Conservation (phyloP, 129 eudicot species). For the Chrysanthemum seticuspe region DNA sequence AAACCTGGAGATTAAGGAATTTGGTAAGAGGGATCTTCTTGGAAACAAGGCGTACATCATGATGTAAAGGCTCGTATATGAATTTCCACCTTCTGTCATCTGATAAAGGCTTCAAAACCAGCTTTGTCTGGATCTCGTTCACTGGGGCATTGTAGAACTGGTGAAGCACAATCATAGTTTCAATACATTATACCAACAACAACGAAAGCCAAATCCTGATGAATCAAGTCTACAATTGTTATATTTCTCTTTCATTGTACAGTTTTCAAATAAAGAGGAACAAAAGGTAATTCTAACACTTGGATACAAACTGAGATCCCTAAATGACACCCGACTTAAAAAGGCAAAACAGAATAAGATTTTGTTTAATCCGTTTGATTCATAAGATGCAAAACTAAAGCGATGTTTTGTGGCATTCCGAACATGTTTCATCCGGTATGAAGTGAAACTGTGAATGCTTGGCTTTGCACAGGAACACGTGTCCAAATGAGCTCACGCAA, state of each 20-base stretch:
- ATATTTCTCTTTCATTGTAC: not conserved
- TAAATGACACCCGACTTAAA: not conserved
- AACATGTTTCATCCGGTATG: too few species aligned
- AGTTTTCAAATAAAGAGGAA: too few species aligned
- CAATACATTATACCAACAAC: not conserved
- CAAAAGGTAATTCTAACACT: not conserved
- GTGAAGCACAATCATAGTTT: not conserved
- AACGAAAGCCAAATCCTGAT: not conserved
- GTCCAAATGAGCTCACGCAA: too few species aligned
- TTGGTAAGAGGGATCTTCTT: constrained; percentile 87
- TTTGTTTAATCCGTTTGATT: too few species aligned
- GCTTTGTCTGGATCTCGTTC: constrained; percentile 74
- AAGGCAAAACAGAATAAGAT: not conserved
- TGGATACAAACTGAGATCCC: not conserved
- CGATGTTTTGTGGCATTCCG: too few species aligned
- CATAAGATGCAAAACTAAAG: too few species aligned
- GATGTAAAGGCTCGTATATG: constrained; percentile 73
- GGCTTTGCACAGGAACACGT: too few species aligned
- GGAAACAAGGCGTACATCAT: constrained; percentile 78
- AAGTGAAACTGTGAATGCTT: too few species aligned
- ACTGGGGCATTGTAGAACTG: constrained; percentile 82
- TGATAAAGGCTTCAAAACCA: constrained; percentile 85
- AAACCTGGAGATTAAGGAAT: constrained; percentile 82
- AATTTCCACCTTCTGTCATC: constrained; percentile 73
- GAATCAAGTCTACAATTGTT: not conserved